Conservation (phyloP, 805 yeast species). For the Wickerhamomyces hampshirensis region DNA sequence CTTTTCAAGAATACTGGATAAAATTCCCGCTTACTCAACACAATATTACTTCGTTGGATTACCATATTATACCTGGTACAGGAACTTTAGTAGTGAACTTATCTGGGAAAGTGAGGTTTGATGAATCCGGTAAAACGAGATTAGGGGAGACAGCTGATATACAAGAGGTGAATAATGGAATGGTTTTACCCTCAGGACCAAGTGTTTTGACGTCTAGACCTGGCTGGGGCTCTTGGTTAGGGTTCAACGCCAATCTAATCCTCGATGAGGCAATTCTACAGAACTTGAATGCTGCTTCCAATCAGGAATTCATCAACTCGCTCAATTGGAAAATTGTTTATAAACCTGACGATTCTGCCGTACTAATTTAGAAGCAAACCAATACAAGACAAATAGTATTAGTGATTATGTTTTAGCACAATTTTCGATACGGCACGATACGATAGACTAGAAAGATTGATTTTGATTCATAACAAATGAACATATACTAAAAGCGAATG, state of each 20-base stretch:
- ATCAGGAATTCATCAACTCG: conserved; percentile 48
- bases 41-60: conserved; percentile 56
- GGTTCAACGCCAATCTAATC: conserved; percentile 55
- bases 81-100: conserved; percentile 47
- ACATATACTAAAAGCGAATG: no score
- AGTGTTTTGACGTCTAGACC: conserved; percentile 5
- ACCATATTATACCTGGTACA: conserved; percentile 64
- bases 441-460: no score
- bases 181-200: neutral
- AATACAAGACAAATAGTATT: neutral
- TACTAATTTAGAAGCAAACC: conserved; percentile 13
- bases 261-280: conserved; percentile 46
- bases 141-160: conserved; percentile 61
- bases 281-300: conserved; percentile 29
- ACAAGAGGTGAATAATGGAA: conserved; percentile 1
- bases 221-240: conserved; percentile 66
- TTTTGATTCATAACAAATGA: no score
- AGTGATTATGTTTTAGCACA: no score
- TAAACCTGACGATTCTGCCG: conserved; percentile 49
- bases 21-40: conserved; percentile 55
- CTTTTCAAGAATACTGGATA: conserved; percentile 58
- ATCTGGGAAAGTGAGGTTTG: conserved; percentile 61
- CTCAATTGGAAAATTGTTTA: conserved; percentile 64
- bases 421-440: no score
- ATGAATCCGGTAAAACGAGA: conserved; percentile 67